Conservation (phyloP, 202 grass and related monocot genomes). For the Brachypodium distachyon region DNA sequence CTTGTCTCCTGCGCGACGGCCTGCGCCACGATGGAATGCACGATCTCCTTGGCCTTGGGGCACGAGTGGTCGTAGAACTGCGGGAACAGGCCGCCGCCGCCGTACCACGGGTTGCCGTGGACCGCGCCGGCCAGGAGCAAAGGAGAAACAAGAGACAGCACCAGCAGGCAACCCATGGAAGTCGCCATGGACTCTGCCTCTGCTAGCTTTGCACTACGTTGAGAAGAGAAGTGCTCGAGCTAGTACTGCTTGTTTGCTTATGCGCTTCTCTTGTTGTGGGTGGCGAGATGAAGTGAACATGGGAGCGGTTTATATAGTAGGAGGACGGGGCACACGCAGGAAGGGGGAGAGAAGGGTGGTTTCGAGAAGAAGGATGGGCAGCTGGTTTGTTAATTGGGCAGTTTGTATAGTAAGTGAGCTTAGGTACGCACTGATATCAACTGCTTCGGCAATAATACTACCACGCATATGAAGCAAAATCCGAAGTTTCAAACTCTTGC, state of each 20-base stretch:
- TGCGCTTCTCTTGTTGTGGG: slow-evolving; percentile 13
- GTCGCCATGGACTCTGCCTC: slow-evolving; percentile 52
- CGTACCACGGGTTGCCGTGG: slow-evolving; percentile 30
- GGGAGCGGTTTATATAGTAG: slow-evolving; percentile 29
- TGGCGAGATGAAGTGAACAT: slow-evolving; percentile 16
- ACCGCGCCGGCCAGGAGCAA: slow-evolving; percentile 17
- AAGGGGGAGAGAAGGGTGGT: neutral
- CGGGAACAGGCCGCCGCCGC: slow-evolving; percentile 37
- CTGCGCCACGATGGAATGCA: slow-evolving; percentile 52
- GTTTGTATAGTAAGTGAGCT: slow-evolving; percentile 21
- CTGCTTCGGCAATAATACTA: slow-evolving; percentile 6
- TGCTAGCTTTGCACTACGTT: neutral
- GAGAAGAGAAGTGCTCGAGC: neutral
- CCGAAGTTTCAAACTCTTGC: neutral
- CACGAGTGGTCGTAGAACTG: slow-evolving; percentile 78
- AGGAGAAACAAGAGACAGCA: slow-evolving; percentile 34
- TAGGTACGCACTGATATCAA: neutral
- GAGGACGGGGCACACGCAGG: neutral
- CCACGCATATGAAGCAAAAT: neutral
- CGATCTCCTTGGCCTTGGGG: slow-evolving; percentile 57
- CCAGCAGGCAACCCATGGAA: slow-evolving; percentile 32
- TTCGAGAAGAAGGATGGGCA: neutral
- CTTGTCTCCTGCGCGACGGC: slow-evolving; percentile 68
- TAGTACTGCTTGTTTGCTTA: neutral
- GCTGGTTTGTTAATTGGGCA: slow-evolving; percentile 34